These are phyloP conservation scores for Hordeum pubiflorum DNA, from an alignment of 202 grass and related monocot species.

Conservation along the genomic window DNA sequence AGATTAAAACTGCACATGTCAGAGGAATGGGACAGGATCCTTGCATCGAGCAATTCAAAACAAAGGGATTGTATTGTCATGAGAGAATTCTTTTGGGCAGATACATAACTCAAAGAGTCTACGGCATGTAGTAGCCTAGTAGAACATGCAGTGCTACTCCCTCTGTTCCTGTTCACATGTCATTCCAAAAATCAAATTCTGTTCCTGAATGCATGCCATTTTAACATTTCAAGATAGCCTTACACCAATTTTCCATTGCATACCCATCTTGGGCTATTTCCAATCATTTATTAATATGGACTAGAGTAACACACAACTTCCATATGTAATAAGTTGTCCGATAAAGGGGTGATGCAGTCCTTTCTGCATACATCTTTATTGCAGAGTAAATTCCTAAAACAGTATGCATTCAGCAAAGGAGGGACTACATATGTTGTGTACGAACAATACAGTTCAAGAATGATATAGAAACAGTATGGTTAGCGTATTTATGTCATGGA, in stretches of 20 bases:
- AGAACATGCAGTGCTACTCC: not conserved
- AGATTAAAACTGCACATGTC: conserved; percentile 5
- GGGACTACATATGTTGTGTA: not conserved
- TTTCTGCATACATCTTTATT: not conserved
- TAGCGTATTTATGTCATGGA: not conserved
- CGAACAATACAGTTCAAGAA: not conserved
- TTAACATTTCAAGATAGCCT: not conserved
- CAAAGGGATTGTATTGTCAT: not conserved
- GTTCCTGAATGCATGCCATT: not conserved
- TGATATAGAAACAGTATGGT: not conserved
- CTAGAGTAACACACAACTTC: not conserved
- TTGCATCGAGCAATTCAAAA: conserved; percentile 6
- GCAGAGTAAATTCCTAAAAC: not conserved
- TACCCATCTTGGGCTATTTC: not conserved
- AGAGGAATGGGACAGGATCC: not conserved
- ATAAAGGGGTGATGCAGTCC: not conserved
- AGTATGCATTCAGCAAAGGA: not conserved
- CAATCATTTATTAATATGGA: not conserved
- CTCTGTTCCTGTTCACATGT: not conserved
- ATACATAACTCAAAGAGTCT: not conserved
- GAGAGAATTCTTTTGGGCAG: not conserved
- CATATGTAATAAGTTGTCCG: not conserved
- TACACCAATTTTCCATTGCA: not conserved
- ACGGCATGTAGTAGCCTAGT: not conserved
- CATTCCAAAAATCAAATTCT: not conserved